Conservation (phyloP, 306 rosid genomes). For the Pterocarpus macrocarpus region DNA sequence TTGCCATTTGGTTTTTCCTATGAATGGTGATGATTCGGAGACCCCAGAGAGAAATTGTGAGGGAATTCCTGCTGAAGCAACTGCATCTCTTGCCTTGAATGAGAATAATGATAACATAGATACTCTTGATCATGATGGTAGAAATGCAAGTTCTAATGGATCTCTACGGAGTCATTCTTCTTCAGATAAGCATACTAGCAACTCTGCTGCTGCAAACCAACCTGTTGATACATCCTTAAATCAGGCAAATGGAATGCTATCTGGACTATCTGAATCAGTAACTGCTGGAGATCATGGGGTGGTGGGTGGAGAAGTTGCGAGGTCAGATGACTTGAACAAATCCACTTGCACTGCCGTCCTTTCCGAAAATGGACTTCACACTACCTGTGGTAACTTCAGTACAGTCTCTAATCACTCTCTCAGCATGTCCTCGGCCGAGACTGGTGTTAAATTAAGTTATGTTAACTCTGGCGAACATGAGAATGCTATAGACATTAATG, state of each 20-base stretch:
- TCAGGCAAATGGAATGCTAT: constrained; percentile 54
- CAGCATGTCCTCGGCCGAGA: constrained; percentile 41
- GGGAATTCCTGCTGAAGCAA: constrained; percentile 53
- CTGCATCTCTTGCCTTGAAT: constrained; percentile 52
- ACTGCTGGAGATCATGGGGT: constrained; percentile 38
- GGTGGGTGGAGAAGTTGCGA: constrained; percentile 33
- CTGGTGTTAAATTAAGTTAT: constrained; percentile 41
- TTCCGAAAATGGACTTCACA: constrained; percentile 50
- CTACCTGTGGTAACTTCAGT: constrained; percentile 34
- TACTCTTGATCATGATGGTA: constrained; percentile 47
- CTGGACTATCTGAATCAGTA: constrained; percentile 43
- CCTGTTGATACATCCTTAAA: constrained; percentile 44
- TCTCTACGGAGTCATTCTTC: constrained; percentile 51
- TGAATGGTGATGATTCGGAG: constrained; percentile 53
- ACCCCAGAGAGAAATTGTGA: constrained; percentile 52
- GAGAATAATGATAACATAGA: constrained; percentile 51
- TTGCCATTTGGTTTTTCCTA: constrained; percentile 51
- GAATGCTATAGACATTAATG: constrained; percentile 38
- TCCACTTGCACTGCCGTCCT: constrained; percentile 43
- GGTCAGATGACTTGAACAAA: constrained; percentile 47
- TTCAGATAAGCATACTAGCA: constrained; percentile 43
- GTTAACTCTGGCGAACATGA: constrained; percentile 42
- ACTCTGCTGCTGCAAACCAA: constrained; percentile 43
- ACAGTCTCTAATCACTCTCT: constrained; percentile 39
- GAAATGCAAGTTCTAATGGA: constrained; percentile 49